A percentile compares a stretch with the other conserved stretches of the same genome.
Conservation (phyloP, 2,329 filamentous ascomycete genomes). For the Fusarium sp. region DNA sequence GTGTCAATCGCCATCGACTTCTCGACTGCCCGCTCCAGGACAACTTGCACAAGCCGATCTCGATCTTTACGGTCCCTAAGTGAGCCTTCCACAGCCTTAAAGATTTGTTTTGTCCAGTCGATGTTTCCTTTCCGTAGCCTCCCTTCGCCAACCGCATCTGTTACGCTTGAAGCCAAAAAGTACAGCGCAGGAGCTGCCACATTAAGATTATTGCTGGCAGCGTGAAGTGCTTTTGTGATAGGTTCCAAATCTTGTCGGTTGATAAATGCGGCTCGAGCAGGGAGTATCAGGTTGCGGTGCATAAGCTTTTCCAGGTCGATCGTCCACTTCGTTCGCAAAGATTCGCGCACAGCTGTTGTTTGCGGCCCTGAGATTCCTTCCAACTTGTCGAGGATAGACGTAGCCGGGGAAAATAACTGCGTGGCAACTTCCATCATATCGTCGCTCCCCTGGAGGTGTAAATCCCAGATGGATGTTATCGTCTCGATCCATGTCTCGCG, state of each 20-base stretch:
- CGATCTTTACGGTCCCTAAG: constrained; percentile 44
- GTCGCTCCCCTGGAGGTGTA: constrained; percentile 63
- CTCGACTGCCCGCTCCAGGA: constrained; percentile 49
- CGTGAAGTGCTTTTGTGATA: constrained; percentile 56
- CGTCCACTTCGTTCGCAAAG: constrained; percentile 55
- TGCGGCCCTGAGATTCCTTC: constrained; percentile 46
- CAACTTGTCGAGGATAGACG: constrained; percentile 56
- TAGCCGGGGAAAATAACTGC: constrained; percentile 56
- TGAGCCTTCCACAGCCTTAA: constrained; percentile 49
- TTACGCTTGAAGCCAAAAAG: constrained; percentile 53
- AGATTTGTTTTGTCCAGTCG: constrained; percentile 55
- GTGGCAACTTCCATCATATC: constrained; percentile 63
- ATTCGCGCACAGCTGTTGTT: constrained; percentile 21
- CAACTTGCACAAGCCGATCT: constrained; percentile 47
- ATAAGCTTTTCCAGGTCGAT: constrained; percentile 62
- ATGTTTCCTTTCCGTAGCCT: constrained; percentile 51
- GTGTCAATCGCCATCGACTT: constrained; percentile 53
- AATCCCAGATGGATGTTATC: constrained; percentile 62
- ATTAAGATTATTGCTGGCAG: constrained; percentile 52
- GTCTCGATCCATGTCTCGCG: constrained; percentile 62
- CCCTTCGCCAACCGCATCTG: constrained; percentile 41
- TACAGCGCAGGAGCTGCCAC: constrained; percentile 60
- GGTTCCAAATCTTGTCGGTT: constrained; percentile 57
- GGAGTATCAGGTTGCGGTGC: constrained; percentile 63
- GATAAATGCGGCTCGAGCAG: constrained; percentile 61